Evolutionary conservation across 305 asterid species (phyloP).

Genomic region (Plantago lanceolata): DNA sequence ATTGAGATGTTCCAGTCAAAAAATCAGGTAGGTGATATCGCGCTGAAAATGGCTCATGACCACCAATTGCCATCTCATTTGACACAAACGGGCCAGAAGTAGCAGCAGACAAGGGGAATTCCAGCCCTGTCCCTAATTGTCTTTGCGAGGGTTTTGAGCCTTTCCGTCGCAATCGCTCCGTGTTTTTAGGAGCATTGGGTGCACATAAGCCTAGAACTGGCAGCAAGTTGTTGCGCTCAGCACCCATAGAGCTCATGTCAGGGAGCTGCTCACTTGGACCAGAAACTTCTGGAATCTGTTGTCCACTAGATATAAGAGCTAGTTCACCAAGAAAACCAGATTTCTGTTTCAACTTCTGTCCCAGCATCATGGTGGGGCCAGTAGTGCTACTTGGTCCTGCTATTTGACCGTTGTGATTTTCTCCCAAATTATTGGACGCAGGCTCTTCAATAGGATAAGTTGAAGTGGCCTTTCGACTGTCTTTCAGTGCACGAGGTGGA

Average conservation of each 20-base stretch:
- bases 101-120: conserved; percentile 34
- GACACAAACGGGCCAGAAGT: conserved; percentile 29
- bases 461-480: conserved; percentile 30
- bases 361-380: conserved; percentile 34
- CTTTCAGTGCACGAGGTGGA: conserved; percentile 36
- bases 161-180: conserved; percentile 46
- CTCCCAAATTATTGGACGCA: conserved; percentile 33
- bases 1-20: conserved; percentile 12
- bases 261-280: conserved; percentile 37
- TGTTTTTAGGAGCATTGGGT: conserved; percentile 70
- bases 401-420: conserved; percentile 25
- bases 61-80: conserved; percentile 14
- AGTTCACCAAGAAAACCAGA: conserved; percentile 27
- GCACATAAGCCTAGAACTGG: conserved; percentile 89
- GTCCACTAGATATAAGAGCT: conserved; percentile 29
- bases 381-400: conserved; percentile 30
- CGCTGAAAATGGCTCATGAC: conserved; percentile 20
- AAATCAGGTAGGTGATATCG: conserved; percentile 26
- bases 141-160: conserved; percentile 37
- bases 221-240: conserved; percentile 37
- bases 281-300: conserved; percentile 26
- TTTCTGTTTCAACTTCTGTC: conserved; percentile 46
- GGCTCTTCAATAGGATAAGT: conserved; percentile 39
- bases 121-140: conserved; percentile 37
- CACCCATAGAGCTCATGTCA: conserved; percentile 37